Evolutionary conservation across 257 asterid species (phyloP).

Genomic region (Solanum neorickii): DNA sequence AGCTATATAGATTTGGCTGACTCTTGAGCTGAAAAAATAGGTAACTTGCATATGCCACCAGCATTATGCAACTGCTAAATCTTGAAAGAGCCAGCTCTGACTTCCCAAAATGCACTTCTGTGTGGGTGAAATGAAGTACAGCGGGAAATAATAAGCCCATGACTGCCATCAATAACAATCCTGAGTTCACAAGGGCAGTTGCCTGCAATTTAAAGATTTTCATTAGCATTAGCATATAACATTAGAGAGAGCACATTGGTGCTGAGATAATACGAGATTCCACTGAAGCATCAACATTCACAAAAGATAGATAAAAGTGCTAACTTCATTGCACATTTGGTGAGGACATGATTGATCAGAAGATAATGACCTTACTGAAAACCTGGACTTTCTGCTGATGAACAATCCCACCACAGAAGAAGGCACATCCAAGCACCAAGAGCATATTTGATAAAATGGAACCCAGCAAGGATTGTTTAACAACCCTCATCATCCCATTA

Average conservation of each 20-base stretch:
- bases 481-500: constrained; percentile 86
- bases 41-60: constrained; percentile 87
- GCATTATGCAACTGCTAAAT: constrained; percentile 91
- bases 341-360: background rate
- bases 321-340: background rate
- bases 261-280: background rate
- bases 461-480: constrained; percentile 81
- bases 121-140: constrained; percentile 80
- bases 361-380: constrained; percentile 54
- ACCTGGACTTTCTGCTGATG: constrained; percentile 64
- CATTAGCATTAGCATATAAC: constrained; percentile 14
- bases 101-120: constrained; percentile 77
- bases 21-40: constrained; percentile 86
- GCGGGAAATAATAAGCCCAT: constrained; percentile 93
- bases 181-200: constrained; percentile 78
- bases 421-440: constrained; percentile 95
- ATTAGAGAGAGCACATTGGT: background rate
- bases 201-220: constrained; percentile 39
- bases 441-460: constrained; percentile 98
- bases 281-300: background rate
- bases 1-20: constrained; percentile 38
- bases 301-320: background rate
- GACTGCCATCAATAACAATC: constrained; percentile 92
- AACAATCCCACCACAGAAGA: constrained; percentile 77
- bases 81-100: constrained; percentile 91